A percentile compares a stretch with the other conserved stretches of the same genome.
These are phyloP conservation scores for Boletus sp. DNA, from an alignment of 768 basidiomycete genomes.

Conservation along the genomic window DNA sequence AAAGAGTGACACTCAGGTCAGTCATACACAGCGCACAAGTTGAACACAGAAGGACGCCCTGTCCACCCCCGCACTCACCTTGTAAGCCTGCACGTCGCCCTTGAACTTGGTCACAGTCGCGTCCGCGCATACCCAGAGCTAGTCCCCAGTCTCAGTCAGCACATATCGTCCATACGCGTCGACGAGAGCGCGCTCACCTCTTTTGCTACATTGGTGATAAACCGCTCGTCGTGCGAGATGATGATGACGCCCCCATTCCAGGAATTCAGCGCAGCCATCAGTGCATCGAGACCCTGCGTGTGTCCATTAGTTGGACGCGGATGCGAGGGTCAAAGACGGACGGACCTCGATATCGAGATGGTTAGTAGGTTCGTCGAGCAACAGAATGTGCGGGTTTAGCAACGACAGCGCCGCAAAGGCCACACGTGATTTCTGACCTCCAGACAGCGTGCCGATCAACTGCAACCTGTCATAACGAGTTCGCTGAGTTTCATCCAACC, in stretches of 20 bases:
- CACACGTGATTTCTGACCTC: constrained; percentile 95
- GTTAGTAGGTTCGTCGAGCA: constrained; percentile 97
- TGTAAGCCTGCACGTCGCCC: constrained; percentile 91
- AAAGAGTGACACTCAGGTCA: constrained; percentile 6
- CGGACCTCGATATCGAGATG: constrained; percentile 92
- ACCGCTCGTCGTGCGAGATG: constrained; percentile 94
- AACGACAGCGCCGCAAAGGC: constrained; percentile 87
- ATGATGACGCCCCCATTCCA: constrained; percentile 94
- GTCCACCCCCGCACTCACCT: constrained; percentile 45
- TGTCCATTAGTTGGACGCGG: constrained; percentile 1
- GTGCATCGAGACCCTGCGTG: constrained; percentile 83
- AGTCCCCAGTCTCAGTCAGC: constrained; percentile 8
- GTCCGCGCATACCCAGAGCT: constrained; percentile 95
- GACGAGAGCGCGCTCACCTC: constrained; percentile 46
- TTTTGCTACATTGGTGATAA: constrained; percentile 86
- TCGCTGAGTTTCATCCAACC: not conserved
- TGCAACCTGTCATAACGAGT: constrained; percentile 55
- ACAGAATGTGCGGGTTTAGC: constrained; percentile 85
- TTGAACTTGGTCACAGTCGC: constrained; percentile 78
- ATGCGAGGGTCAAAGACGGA: constrained; percentile 22
- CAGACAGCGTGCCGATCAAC: constrained; percentile 85
- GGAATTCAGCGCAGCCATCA: constrained; percentile 75
- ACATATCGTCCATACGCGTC: not conserved
- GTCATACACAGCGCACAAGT: not conserved
- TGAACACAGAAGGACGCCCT: not conserved